Evolutionary conservation across 2,329 filamentous ascomycete genomes (phyloP).

Genomic region (Colletotrichum costaricense): DNA sequence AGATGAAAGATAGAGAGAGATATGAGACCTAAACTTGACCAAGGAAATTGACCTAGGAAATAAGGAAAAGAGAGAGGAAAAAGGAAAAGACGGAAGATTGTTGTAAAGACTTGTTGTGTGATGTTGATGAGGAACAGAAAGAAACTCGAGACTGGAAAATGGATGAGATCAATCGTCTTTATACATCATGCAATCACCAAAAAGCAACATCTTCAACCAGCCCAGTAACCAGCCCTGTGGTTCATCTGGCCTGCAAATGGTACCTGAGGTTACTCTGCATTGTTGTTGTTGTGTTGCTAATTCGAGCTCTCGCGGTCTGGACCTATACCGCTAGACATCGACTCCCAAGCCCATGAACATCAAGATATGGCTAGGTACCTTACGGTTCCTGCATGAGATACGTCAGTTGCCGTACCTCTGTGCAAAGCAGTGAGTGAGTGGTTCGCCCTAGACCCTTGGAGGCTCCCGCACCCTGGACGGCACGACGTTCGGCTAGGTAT

Average conservation of each 20-base stretch:
- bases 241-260: background rate
- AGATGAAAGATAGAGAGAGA: conserved; percentile 34
- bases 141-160: background rate
- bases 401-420: background rate
- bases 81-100: conserved; percentile 39
- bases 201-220: background rate
- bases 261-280: background rate
- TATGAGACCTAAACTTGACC: conserved; percentile 38
- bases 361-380: background rate
- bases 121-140: conserved; percentile 13
- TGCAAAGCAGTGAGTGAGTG: background rate
- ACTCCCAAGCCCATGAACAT: background rate
- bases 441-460: background rate
- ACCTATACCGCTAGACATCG: background rate
- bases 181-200: conserved; percentile 17
- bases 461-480: background rate
- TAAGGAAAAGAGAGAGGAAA: conserved; percentile 39
- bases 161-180: conserved; percentile 18
- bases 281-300: conserved; percentile 33
- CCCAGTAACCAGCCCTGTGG: background rate
- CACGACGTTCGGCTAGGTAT: conserved; percentile 21
- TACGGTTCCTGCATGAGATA: background rate
- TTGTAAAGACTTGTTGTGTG: conserved; percentile 28
- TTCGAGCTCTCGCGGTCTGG: conserved; percentile 26
- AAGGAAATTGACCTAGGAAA: conserved; percentile 40